Conservation (phyloP, 352 stramenopile genomes). For the Globisporangium middletonii region DNA sequence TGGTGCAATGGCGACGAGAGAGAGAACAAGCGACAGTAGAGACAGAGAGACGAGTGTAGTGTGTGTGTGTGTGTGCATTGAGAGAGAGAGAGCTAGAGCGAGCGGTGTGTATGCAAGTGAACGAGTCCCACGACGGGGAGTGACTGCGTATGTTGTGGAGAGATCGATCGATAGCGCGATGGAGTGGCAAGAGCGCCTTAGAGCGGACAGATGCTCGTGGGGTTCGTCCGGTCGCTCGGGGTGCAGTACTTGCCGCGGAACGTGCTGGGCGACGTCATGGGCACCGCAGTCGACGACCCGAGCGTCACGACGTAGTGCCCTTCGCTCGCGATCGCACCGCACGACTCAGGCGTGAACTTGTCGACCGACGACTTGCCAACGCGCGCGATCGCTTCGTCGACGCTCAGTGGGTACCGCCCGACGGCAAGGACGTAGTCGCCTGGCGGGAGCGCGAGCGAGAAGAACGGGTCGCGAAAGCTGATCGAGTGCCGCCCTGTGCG, state of each 20-base stretch:
- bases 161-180: not conserved
- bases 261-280: slow-evolving; percentile 30
- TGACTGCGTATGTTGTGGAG: not conserved
- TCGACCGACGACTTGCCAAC: slow-evolving; percentile 20
- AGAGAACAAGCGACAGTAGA: no score
- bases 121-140: no score
- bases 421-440: slow-evolving; percentile 58
- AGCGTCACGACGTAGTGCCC: slow-evolving; percentile 59
- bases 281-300: slow-evolving; percentile 25
- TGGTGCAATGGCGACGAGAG: no score
- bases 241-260: slow-evolving; percentile 39
- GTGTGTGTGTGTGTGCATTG: no score
- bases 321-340: slow-evolving; percentile 22
- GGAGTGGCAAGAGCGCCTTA: not conserved
- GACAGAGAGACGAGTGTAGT: no score
- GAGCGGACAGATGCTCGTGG: slow-evolving; percentile 6
- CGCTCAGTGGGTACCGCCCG: slow-evolving; percentile 55
- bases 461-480: slow-evolving; percentile 69
- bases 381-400: slow-evolving; percentile 45
- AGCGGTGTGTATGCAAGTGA: no score
- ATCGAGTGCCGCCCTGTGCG: slow-evolving; percentile 42
- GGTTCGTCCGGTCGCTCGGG: slow-evolving; percentile 2
- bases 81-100: no score
- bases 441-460: slow-evolving; percentile 44
- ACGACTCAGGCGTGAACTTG: slow-evolving; percentile 49